phyloP scores from a whole-genome alignment of 805 yeast genomes.

The Candida chauliodis region DNA sequence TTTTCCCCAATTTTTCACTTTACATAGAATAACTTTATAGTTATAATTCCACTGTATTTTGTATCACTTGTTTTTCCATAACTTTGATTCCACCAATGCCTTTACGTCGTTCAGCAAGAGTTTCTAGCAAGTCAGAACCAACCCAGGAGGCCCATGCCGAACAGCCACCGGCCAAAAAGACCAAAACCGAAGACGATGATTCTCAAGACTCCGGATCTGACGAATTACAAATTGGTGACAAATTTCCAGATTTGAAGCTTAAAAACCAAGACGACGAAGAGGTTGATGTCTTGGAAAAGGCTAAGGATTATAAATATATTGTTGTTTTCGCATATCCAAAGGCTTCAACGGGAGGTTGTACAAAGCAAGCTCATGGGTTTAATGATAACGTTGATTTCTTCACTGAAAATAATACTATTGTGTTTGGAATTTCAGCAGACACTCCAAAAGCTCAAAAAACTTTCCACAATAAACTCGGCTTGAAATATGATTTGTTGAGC shows the following conservation, averaged over 20 bases:
- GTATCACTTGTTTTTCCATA: no score
- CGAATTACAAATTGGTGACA: slow-evolving; percentile 50
- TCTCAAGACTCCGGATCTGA: slow-evolving; percentile 5
- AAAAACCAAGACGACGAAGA: slow-evolving; percentile 67
- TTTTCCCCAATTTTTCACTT: no score
- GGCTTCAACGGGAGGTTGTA: slow-evolving; percentile 96
- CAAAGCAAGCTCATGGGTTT: slow-evolving; percentile 90
- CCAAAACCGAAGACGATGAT: slow-evolving; percentile 1
- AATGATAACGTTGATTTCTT: slow-evolving; percentile 60
- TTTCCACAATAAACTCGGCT: slow-evolving; percentile 67
- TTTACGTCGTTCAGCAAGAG: slow-evolving; percentile 37
- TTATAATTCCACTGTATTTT: no score
- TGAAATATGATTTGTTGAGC: slow-evolving; percentile 70
- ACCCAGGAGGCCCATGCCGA: slow-evolving; percentile 11
- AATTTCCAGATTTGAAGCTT: slow-evolving; percentile 61
- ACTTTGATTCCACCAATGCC: no score
- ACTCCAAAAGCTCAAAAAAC: slow-evolving; percentile 71
- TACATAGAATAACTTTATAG: no score
- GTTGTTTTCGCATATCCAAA: slow-evolving; percentile 72
- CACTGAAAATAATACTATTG: slow-evolving; percentile 47
- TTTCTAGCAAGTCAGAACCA: slow-evolving; percentile 14
- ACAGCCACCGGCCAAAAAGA: slow-evolving; percentile 18
- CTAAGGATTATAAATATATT: slow-evolving; percentile 29
- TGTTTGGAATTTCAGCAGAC: slow-evolving; percentile 84
- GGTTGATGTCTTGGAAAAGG: slow-evolving; percentile 29